A percentile compares a stretch with the other conserved stretches of the same genome.
These are phyloP conservation scores for Corylus americana DNA, from an alignment of 306 rosid species.

Conservation along the genomic window DNA sequence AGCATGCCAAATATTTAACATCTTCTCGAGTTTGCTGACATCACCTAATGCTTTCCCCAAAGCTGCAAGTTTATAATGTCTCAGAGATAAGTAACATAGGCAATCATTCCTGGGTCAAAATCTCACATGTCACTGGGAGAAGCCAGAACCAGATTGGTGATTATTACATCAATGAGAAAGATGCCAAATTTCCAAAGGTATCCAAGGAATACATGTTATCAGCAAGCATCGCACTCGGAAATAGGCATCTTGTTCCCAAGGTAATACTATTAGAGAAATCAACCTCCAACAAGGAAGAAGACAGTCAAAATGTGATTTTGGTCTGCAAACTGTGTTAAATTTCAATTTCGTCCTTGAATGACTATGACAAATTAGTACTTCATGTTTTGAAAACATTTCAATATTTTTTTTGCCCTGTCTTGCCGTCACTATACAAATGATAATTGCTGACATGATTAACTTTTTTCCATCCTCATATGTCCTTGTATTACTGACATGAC, in stretches of 20 bases:
- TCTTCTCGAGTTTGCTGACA: slow-evolving; percentile 66
- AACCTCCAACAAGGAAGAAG: slow-evolving; percentile 9
- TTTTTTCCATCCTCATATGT: too few relatives aligned
- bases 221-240: background rate
- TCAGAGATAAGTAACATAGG: slow-evolving; percentile 21
- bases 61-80: slow-evolving; percentile 49
- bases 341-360: background rate
- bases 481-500: too few relatives aligned
- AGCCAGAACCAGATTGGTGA: background rate
- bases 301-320: background rate
- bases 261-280: slow-evolving; percentile 11
- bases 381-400: background rate
- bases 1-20: slow-evolving; percentile 77
- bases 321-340: background rate
- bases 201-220: background rate
- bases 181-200: background rate
- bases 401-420: too few relatives aligned
- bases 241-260: background rate
- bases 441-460: too few relatives aligned
- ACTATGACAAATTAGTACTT: background rate
- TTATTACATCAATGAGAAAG: slow-evolving; percentile 16
- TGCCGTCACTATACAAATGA: too few relatives aligned
- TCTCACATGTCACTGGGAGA: background rate
- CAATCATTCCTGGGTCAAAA: slow-evolving; percentile 15
- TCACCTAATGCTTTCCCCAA: slow-evolving; percentile 65